Base-by-base conservation (phyloP, 805 yeast genomes). In the Cyberlindnera lachancei region DNA sequence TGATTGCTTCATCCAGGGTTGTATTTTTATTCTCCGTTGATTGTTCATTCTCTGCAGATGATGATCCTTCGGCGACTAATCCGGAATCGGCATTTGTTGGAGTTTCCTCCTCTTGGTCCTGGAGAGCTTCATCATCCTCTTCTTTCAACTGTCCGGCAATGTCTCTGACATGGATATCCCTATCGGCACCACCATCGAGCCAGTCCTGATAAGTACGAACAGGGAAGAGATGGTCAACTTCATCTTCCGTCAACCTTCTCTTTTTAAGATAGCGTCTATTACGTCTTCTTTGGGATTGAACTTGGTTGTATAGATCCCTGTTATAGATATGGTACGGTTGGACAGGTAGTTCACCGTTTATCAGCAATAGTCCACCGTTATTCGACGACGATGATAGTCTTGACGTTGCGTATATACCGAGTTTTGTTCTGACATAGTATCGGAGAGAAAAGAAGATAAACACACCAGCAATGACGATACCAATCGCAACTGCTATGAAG, bases 211-310 rank as follows among this genome's bases (percentile, higher is more conserved):
- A 78, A 2, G 77, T 64, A 37, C 72, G 66, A 15, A 59, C 48
- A 1, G 85, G 85, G 50, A 78, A 78, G 31, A 75, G 53, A 17
- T 62, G 61, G 26, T 76, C 75, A n/a, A 77, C 79, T 47, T 78
- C 77, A 18, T 62, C 68, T 33, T 62, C 70, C 1, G 77, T 61
- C 26, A 73, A 56, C 45, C 70, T 68, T 50, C 68, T 64, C 64
- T 70, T 73, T 28, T 64, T 63, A 24, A 63, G 48, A 30, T 55
- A 70, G 23, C 70, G 50, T 36, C 74, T 55, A 38, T 70, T 53
- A 32, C 69, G 53, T 33, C 66, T 40, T 26, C 62, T 38, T 14
- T 37, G 37, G 3, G 31, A 28, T n/a, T 36, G 36, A 17, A 34
- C 7, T 4, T 39, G 46, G 15, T 15, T 18, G 10, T 36, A 35